phyloP scores from a whole-genome alignment of 2,329 filamentous ascomycete species.

The Trichoderma brevicompactum region DNA sequence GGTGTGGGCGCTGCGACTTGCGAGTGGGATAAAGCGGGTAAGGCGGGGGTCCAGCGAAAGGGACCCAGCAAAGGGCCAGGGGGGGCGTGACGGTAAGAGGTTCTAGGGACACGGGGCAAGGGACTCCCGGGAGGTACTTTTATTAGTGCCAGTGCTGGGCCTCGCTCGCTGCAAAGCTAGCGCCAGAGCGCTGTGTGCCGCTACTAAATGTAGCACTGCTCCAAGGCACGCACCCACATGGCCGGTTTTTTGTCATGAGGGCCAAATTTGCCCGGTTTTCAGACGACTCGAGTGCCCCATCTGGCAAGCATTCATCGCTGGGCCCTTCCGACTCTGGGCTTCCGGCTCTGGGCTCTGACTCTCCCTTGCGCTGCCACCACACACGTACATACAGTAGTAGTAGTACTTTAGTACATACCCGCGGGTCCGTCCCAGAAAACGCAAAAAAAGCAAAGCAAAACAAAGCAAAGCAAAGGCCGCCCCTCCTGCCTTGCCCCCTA shows the following conservation, averaged over 20 bases:
- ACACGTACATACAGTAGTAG: neutral
- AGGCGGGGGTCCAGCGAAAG: conserved; percentile 4
- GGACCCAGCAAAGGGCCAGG: neutral
- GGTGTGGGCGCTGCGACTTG: conserved; percentile 19
- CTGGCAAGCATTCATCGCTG: conserved; percentile 24
- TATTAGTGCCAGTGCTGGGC: conserved; percentile 21
- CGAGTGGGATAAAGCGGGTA: conserved; percentile 26
- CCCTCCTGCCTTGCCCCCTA: neutral
- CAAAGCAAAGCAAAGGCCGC: neutral
- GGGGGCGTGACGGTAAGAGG: conserved; percentile 16
- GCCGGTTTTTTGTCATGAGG: conserved; percentile 13
- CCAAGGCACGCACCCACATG: conserved; percentile 11
- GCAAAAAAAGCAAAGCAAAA: no score
- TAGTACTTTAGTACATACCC: no score
- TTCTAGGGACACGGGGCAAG: neutral
- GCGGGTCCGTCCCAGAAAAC: no score
- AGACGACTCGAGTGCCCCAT: conserved; percentile 15
- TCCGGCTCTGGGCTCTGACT: neutral
- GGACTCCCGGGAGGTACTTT: conserved; percentile 24
- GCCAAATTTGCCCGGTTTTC: conserved; percentile 26
- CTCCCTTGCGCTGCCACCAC: conserved; percentile 17
- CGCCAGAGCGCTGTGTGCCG: neutral
- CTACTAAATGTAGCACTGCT: conserved; percentile 20
- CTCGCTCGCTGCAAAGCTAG: conserved; percentile 10
- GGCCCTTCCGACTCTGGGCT: neutral